A percentile compares a stretch with the other conserved stretches of the same genome.
phyloP scores from a whole-genome alignment of 495 filamentous ascomycete species.

The Penicillium nucicola region DNA sequence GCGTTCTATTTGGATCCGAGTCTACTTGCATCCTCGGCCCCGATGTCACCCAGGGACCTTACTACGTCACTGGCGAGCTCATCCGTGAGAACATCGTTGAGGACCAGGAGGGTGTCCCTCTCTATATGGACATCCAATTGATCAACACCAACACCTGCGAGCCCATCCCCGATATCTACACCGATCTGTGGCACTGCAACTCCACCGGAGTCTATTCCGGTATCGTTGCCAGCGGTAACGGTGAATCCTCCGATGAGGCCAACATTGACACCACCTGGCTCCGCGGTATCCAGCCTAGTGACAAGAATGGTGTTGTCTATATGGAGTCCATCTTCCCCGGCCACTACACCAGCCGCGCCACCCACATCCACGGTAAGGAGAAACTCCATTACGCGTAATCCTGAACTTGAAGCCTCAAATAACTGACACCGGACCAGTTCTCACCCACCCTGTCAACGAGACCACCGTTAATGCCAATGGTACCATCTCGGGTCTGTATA shows the following conservation, averaged over 20 bases:
- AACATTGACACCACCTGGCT: slow-evolving; percentile 44
- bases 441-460: slow-evolving; percentile 31
- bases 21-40: slow-evolving; percentile 10
- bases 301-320: slow-evolving; percentile 44
- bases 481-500: slow-evolving; percentile 29
- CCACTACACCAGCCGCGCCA: slow-evolving; percentile 45
- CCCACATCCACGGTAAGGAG: slow-evolving; percentile 30
- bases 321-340: slow-evolving; percentile 54
- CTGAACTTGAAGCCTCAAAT: too few relatives aligned
- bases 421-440: slow-evolving; percentile 8
- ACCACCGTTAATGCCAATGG: slow-evolving; percentile 24
- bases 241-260: slow-evolving; percentile 10
- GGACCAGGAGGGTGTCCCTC: slow-evolving; percentile 36
- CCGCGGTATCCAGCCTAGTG: slow-evolving; percentile 48
- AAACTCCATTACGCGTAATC: too few relatives aligned
- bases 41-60: slow-evolving; percentile 10
- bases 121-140: slow-evolving; percentile 50
- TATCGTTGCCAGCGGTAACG: slow-evolving; percentile 1
- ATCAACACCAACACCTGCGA: slow-evolving; percentile 46
- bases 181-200: slow-evolving; percentile 53
- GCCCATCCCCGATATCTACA: slow-evolving; percentile 38
- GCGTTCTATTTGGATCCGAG: neutral
- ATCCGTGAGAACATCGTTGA: slow-evolving; percentile 48
- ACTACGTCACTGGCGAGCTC: slow-evolving; percentile 28
- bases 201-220: slow-evolving; percentile 38